Base-by-base conservation (phyloP, 495 filamentous ascomycete genomes). In the Annulohypoxylon maeteangense region DNA sequence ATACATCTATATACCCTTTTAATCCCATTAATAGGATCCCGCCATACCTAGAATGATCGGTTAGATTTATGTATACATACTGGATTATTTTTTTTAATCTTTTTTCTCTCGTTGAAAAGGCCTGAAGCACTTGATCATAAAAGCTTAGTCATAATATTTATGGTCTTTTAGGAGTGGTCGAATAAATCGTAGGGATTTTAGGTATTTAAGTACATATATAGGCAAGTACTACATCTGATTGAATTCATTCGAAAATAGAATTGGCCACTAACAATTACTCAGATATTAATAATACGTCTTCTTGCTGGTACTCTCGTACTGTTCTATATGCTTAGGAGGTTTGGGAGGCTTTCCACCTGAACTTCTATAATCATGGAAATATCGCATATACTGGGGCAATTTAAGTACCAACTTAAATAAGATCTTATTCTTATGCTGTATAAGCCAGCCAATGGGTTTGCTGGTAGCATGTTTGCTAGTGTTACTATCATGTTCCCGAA, bases 381-480 rank as follows among this genome's bases (percentile, higher is more conserved):
- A 29, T 51, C 12, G 11, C 12, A 51, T 29, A 7, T 12, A 29
- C 14, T 12, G n/a, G 11, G 5, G 22, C 47, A 7, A n/a, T 11
- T n/a, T 7, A 7, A 29, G 7, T n/a, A n/a, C n/a, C n/a, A 3
- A n/a, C 2, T 10, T 55, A 7, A 22, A 20, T 22, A 3, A 34
- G 10, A 18, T 5, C 14, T 11, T 4, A 6, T 23, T 29, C 38
- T 45, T 34, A 38, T 55, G 22, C 4, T 14, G 40, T 59, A 53
- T 53, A 22, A 53, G 4, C n/a, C 23, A 14, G 44, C 64, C 31
- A 18, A 12, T 1, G 14, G n/a, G 32, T 60, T 34, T 53, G 45
- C 45, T 67, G 29, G 44, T 34, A 32, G 20, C 14, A 59, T 67
- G 55, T 67, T 67, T 67, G 64, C 55, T 20, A 31, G 53, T 67